These are phyloP conservation scores for Mucor piriformis DNA, from an alignment of 371 early-diverging fungal genomes.

Conservation along the genomic window DNA sequence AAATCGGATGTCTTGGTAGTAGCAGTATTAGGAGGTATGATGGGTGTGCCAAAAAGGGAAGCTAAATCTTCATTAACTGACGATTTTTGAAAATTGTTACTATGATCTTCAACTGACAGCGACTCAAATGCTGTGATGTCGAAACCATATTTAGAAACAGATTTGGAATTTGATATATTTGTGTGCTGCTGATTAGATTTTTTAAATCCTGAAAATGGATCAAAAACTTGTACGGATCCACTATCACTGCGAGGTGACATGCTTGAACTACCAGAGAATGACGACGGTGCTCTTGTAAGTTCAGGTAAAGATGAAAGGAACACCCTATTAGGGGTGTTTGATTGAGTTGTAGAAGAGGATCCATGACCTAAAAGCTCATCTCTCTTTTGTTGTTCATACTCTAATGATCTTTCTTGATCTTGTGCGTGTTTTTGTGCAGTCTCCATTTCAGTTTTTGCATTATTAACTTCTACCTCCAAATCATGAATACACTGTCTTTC, in stretches of 20 bases:
- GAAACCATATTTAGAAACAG: constrained; percentile 14
- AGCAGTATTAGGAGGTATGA: not conserved
- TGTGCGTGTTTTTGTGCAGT: constrained; percentile 1
- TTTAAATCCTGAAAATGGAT: constrained; percentile 7
- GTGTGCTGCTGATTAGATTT: not conserved
- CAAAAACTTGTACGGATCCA: not conserved
- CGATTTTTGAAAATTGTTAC: not conserved
- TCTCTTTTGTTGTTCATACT: not conserved
- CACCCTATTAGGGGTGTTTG: not conserved
- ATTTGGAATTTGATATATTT: constrained; percentile 10
- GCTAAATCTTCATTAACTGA: constrained; percentile 21
- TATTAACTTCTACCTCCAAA: not conserved
- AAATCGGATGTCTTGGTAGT: not conserved
- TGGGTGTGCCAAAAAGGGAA: constrained; percentile 4
- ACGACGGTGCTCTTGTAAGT: constrained; percentile 14
- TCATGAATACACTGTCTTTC: not conserved
- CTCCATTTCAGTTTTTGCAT: not conserved
- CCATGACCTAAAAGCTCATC: not conserved
- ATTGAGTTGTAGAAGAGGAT: not conserved
- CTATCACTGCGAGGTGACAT: constrained; percentile 16
- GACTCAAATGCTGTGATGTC: constrained; percentile 19
- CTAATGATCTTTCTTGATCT: not conserved
- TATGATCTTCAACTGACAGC: constrained; percentile 1
- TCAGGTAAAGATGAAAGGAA: constrained; percentile 3
- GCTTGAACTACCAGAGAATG: constrained; percentile 7